Base-by-base conservation (phyloP, 1,284 basidiomycete species). In the Ceratobasidium papillatum region DNA sequence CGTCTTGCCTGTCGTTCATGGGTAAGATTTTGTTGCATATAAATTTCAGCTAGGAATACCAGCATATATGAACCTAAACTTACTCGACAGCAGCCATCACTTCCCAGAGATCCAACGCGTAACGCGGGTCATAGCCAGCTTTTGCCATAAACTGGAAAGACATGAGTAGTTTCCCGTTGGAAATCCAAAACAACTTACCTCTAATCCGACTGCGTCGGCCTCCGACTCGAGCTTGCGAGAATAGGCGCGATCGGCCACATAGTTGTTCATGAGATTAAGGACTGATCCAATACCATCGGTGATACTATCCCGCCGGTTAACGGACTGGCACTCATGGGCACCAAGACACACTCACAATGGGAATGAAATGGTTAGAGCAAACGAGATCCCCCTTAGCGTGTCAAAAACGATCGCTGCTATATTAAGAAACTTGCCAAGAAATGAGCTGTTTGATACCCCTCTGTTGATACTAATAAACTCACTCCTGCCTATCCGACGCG, bases 181-280 rank as follows among this genome's bases (percentile, higher is more conserved):
- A n/a, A 19, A 11, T 27, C 7, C 38, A 14, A 30, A n/a, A 36
- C 27, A 27, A 78, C 81, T 74, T 66, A 85, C 83, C 74, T 84
- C 80, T 12, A 87, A 78, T 1, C 86, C 85, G 0, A 87, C 82
- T 11, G 81, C 78, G 74, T 87, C 86, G 0, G 86, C 86, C 77
- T 87, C 86, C 77, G 82, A 82, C 77, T 87, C 85, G 19, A 87
- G 78, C 78, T 86, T 86, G 47, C 85, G 80, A 30, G 84, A 85
- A 76, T 84, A 87, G 1, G 85, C 85, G 27, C 85, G 78, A 65
- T 84, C 81, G 2, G 84, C 84, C 0, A 86, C 82, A 22, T 84
- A 80, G 65, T 86, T 83, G 76, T 86, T 85, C 47, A 86, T 76
- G 78, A 83, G 83, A 74, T 86, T 87, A 78, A 87, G 83, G 63